Percentiles rank a stretch among this genome's conserved stretches.
These are phyloP conservation scores for Euphorbia lathyris DNA, from an alignment of 345 rosid species.

Conservation along the genomic window DNA sequence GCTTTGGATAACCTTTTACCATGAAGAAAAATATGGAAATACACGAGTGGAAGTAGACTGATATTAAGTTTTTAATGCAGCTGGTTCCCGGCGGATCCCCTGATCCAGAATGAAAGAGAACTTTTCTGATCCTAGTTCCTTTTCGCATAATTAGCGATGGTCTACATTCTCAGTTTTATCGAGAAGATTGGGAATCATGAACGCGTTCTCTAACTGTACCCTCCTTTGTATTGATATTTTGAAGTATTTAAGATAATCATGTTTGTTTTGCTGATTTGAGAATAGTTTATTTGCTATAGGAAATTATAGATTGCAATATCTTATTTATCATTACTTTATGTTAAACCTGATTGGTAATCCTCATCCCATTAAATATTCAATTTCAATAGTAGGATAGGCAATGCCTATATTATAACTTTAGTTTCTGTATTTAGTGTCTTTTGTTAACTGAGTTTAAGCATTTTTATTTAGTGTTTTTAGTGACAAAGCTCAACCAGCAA, in stretches of 20 bases:
- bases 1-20: neutral
- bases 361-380: too few relatives aligned
- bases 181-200: conserved; percentile 2
- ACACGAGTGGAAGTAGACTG: conserved; percentile 4
- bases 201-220: neutral
- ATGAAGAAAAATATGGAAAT: too few relatives aligned
- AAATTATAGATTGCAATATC: too few relatives aligned
- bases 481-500: too few relatives aligned
- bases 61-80: conserved; percentile 43
- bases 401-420: too few relatives aligned
- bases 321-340: too few relatives aligned
- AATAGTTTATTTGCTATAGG: too few relatives aligned
- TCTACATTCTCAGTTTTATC: conserved; percentile 11
- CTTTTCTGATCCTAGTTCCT: neutral
- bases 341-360: too few relatives aligned
- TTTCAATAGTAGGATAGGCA: too few relatives aligned
- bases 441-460: too few relatives aligned
- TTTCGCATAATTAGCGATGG: neutral
- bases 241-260: neutral
- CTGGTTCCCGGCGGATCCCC: conserved; percentile 97
- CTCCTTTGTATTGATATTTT: neutral
- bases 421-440: too few relatives aligned
- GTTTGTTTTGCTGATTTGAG: neutral
- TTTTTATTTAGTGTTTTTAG: too few relatives aligned
- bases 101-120: conserved; percentile 28